These are phyloP conservation scores for Auriscalpium microsporum DNA, from an alignment of 768 basidiomycete genomes.

Conservation along the genomic window DNA sequence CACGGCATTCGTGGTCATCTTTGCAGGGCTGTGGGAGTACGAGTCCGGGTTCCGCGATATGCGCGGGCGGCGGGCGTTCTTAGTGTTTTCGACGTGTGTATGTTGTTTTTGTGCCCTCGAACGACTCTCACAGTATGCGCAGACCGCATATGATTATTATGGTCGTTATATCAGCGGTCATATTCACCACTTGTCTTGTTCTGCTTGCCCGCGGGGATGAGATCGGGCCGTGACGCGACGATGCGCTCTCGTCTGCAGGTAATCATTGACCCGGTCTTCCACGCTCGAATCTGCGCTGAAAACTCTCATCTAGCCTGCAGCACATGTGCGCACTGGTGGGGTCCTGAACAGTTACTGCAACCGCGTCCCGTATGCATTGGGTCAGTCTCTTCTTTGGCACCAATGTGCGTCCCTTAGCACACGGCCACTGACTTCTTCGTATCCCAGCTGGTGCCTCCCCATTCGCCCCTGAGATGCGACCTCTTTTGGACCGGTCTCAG, in stretches of 20 bases:
- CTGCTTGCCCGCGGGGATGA: slow-evolving; percentile 1
- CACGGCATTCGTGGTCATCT: slow-evolving; percentile 45
- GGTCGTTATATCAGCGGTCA: slow-evolving; percentile 7
- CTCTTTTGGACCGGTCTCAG: not conserved
- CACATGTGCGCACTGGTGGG: too few relatives aligned
- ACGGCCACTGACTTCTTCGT: too few relatives aligned
- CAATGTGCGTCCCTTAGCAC: too few relatives aligned
- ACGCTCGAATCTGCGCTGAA: too few relatives aligned
- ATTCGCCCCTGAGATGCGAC: too few relatives aligned
- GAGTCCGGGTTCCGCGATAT: slow-evolving; percentile 49
- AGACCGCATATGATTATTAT: slow-evolving; percentile 24
- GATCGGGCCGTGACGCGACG: not conserved
- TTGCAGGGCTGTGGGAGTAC: slow-evolving; percentile 61
- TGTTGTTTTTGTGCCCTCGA: not conserved
- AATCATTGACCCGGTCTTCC: too few relatives aligned
- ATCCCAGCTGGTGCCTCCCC: too few relatives aligned
- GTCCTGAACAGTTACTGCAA: too few relatives aligned
- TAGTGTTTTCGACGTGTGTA: slow-evolving; percentile 48
- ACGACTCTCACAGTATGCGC: not conserved
- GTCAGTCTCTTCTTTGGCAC: too few relatives aligned
- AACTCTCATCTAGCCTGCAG: too few relatives aligned
- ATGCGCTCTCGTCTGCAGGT: too few relatives aligned
- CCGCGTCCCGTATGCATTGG: too few relatives aligned
- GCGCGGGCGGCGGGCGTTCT: slow-evolving; percentile 49
- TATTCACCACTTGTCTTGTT: slow-evolving; percentile 2